Percentiles rank a stretch among this genome's conserved stretches.
Evolutionary conservation across 805 yeast species (phyloP).

Genomic region (Lipomyces starkeyi): DNA sequence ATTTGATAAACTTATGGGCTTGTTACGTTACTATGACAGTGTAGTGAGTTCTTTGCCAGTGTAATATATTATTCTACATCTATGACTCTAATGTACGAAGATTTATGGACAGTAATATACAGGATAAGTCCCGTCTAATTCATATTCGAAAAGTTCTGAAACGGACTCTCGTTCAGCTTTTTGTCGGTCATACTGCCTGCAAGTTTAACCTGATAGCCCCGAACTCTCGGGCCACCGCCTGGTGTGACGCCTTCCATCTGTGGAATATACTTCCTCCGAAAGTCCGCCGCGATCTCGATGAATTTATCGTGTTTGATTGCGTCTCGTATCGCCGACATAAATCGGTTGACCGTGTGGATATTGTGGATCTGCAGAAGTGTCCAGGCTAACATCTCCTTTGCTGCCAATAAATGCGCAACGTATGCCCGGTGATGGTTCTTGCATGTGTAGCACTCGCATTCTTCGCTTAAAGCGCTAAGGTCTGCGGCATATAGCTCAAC

Average conservation of each 20-base stretch:
- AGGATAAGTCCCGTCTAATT: neutral
- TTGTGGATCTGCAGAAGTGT: slow-evolving; percentile 52
- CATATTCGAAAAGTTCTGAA: slow-evolving; percentile 7
- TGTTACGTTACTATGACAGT: neutral
- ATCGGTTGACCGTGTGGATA: slow-evolving; percentile 40
- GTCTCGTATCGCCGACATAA: slow-evolving; percentile 45
- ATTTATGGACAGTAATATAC: neutral
- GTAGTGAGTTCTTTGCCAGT: neutral
- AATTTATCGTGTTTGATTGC: slow-evolving; percentile 46
- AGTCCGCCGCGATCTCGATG: slow-evolving; percentile 32
- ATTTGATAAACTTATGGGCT: neutral
- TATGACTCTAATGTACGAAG: neutral
- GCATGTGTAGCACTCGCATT: slow-evolving; percentile 39
- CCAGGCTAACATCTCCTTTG: slow-evolving; percentile 53
- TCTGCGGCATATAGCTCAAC: slow-evolving; percentile 43
- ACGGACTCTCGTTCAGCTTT: slow-evolving; percentile 33
- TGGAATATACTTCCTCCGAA: slow-evolving; percentile 24
- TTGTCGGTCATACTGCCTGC: slow-evolving; percentile 21
- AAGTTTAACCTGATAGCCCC: slow-evolving; percentile 38
- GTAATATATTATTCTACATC: neutral
- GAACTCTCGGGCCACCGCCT: slow-evolving; percentile 31
- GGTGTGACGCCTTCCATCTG: slow-evolving; percentile 13
- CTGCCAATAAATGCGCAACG: slow-evolving; percentile 51
- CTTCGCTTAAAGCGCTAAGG: slow-evolving; percentile 41
- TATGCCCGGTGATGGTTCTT: slow-evolving; percentile 47